Evolutionary conservation across 371 early-diverging fungal species (phyloP), one percentile per base, ranked within the genome.

Genomic region (Encephalitozoon intestinalis): DNA sequence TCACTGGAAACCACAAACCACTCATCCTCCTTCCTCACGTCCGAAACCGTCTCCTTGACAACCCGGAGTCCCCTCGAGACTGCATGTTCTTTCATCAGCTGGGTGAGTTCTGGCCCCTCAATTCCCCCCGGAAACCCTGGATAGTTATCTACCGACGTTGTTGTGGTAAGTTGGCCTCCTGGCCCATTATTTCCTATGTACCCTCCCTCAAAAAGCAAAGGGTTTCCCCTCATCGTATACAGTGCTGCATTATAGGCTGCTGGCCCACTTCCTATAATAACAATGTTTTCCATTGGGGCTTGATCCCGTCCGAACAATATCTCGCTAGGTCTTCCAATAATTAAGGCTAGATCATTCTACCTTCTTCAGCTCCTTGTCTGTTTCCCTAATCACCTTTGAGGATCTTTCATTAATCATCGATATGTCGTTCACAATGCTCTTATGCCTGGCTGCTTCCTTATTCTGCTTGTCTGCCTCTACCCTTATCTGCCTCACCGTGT

Each of bases 171-270:
- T 68, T 86, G 87, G 49, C 91, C 92, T 76, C 92, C 92, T 66
- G 91, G 88, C 50, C 90, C 89, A 70, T 90, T 87, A 9, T 89
- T 63, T 7, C 78, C 77, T 40, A 71, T 49, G 7, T 64, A 37
- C 15, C 67, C 50, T 4, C 98, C 96, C 83, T 95, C 96, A 82
- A 92, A 94, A 87, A 98, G 86, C 75, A 92, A 87, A 8, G 96
- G 95, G 44, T 89, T 82, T 65, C 93, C 83, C 80, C 93, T 90
- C 40, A 93, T 92, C 46, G 90, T 86, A 84, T 95, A 96, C 75
- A 96, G 89, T 65, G 95, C 95, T 18, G 94, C 93, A 40, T 92
- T 92, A 86, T 93, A 93, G 8, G 92, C 94, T 63, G 94, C 95
- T 69, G 94, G 94, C 1, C 94, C 94, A 12, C 92, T 92, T 69